A percentile compares a stretch with the other conserved stretches of the same genome.
Conservation (phyloP, 345 rosid genomes). For the Cardamine occulta region DNA sequence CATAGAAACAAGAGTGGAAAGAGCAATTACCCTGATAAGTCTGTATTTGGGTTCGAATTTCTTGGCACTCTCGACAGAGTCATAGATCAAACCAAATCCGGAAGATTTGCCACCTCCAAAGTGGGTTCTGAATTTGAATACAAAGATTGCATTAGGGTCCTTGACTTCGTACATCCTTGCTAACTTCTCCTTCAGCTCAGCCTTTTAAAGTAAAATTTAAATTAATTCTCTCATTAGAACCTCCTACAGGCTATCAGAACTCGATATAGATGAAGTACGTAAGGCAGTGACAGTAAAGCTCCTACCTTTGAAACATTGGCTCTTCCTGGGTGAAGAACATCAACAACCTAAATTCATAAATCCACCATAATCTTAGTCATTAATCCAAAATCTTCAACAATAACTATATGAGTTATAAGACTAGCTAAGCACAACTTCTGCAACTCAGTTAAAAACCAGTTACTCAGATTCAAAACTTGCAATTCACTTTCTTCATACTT, state of each 20-base stretch:
- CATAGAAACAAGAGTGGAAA: neutral
- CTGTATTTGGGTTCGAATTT: slow-evolving; percentile 96
- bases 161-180: slow-evolving; percentile 83
- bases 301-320: slow-evolving; percentile 92
- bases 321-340: slow-evolving; percentile 95
- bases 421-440: neutral
- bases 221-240: neutral
- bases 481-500: neutral
- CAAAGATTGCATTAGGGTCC: slow-evolving; percentile 88
- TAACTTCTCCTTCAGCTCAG: slow-evolving; percentile 88
- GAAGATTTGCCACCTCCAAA: slow-evolving; percentile 99
- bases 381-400: neutral
- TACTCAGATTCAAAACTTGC: slow-evolving; percentile 6
- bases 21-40: slow-evolving; percentile 81
- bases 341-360: slow-evolving; percentile 63
- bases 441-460: neutral
- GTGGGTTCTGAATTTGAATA: slow-evolving; percentile 93
- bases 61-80: slow-evolving; percentile 84
- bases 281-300: neutral
- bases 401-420: neutral
- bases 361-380: neutral
- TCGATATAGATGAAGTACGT: neutral
- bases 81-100: slow-evolving; percentile 95
- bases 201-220: slow-evolving; percentile 44
- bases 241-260: neutral